phyloP scores from a whole-genome alignment of 148 eudicot genomes.

The Limonium bicolor region DNA sequence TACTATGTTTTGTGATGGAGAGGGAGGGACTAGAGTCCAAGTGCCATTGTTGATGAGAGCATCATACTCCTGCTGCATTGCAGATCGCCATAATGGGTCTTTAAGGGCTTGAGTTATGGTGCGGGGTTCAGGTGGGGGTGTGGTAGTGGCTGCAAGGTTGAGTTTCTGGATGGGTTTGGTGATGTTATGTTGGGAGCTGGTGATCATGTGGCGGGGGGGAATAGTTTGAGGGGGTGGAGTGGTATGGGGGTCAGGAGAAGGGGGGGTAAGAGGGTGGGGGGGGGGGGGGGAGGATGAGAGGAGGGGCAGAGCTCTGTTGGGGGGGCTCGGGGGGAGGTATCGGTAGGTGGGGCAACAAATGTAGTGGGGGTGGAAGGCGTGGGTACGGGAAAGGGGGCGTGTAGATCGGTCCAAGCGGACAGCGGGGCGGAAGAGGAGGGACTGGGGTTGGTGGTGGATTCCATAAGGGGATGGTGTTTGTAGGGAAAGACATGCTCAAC shows the following conservation, averaged over 20 bases:
- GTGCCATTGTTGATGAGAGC: background rate
- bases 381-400: too few species aligned
- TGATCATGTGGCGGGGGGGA: background rate
- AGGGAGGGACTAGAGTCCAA: background rate
- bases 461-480: background rate
- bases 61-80: background rate
- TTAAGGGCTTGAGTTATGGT: background rate
- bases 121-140: background rate
- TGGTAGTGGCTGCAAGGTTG: background rate
- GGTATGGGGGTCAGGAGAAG: background rate
- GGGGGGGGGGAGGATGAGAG: background rate
- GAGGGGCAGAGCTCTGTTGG: too few species aligned
- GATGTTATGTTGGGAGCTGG: background rate
- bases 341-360: background rate
- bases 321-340: background rate
- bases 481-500: background rate
- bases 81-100: background rate
- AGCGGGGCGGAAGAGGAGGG: background rate
- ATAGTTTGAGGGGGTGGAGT: too few species aligned
- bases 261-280: background rate
- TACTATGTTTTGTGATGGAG: background rate
- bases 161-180: background rate
- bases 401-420: too few species aligned
- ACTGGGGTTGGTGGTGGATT: background rate
- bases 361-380: too few species aligned